These are phyloP conservation scores for Ogataea methylovora DNA, from an alignment of 805 yeast genomes.

Conservation along the genomic window DNA sequence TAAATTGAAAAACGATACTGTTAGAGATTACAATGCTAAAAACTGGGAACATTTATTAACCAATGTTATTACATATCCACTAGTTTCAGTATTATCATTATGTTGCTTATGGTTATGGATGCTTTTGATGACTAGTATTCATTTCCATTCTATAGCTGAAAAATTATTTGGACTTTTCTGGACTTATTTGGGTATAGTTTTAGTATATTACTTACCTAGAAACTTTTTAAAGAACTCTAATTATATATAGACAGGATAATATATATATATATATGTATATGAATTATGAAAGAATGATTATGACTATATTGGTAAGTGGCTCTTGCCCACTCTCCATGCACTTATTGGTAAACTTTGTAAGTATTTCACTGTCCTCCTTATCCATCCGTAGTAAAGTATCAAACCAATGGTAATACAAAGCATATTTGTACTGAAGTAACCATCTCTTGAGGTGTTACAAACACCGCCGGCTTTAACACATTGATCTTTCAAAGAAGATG, in stretches of 20 bases:
- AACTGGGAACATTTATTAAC: not conserved
- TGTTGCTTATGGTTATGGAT: slow-evolving; percentile 72
- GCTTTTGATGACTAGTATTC: slow-evolving; percentile 74
- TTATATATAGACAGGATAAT: slow-evolving; percentile 3
- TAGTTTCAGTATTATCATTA: slow-evolving; percentile 26
- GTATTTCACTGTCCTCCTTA: slow-evolving; percentile 50
- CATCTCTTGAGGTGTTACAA: slow-evolving; percentile 56
- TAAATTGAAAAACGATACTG: slow-evolving; percentile 2
- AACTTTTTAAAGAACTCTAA: not conserved
- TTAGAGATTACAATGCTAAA: not conserved
- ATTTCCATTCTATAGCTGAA: slow-evolving; percentile 77
- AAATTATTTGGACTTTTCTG: slow-evolving; percentile 63
- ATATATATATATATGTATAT: slow-evolving; percentile 16
- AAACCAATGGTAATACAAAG: slow-evolving; percentile 67
- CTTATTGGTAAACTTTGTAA: slow-evolving; percentile 67
- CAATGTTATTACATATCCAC: slow-evolving; percentile 9
- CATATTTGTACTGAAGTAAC: slow-evolving; percentile 73
- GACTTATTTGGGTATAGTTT: slow-evolving; percentile 44
- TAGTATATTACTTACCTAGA: slow-evolving; percentile 37
- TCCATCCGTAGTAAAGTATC: slow-evolving; percentile 54
- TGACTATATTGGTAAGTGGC: slow-evolving; percentile 25
- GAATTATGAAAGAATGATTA: slow-evolving; percentile 24
- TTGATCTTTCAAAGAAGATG: slow-evolving; percentile 29
- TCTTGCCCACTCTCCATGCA: slow-evolving; percentile 60
- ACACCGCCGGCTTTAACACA: slow-evolving; percentile 52